These are phyloP conservation scores for Herpotrichia juniperi DNA, from an alignment of 2,329 filamentous ascomycete species.

Conservation along the genomic window DNA sequence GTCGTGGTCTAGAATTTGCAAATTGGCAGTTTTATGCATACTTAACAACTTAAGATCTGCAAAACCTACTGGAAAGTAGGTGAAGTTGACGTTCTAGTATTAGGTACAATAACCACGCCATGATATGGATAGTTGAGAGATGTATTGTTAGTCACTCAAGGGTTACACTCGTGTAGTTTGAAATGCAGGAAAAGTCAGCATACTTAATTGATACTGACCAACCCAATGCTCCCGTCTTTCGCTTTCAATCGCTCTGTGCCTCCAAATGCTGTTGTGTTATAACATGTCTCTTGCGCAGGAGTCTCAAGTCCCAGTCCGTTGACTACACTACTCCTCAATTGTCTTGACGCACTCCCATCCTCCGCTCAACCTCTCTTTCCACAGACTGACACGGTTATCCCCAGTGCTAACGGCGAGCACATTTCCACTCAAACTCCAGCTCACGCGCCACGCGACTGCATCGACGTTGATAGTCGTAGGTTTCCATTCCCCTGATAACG, in stretches of 20 bases:
- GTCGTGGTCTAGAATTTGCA: too few relatives aligned
- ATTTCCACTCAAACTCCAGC: slow-evolving; percentile 97
- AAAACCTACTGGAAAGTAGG: too few relatives aligned
- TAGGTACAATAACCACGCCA: too few relatives aligned
- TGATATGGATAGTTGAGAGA: too few relatives aligned
- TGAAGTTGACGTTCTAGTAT: too few relatives aligned
- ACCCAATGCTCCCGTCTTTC: neutral
- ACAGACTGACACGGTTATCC: slow-evolving; percentile 95
- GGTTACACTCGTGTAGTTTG: too few relatives aligned
- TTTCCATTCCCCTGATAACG: slow-evolving; percentile 71
- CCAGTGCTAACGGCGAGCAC: slow-evolving; percentile 91
- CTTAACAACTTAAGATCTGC: too few relatives aligned
- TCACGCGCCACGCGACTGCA: slow-evolving; percentile 90
- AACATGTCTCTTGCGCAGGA: neutral
- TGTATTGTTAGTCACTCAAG: too few relatives aligned
- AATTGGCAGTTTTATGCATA: too few relatives aligned
- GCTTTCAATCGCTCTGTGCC: neutral
- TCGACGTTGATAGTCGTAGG: slow-evolving; percentile 88
- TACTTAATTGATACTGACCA: neutral
- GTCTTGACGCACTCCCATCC: slow-evolving; percentile 98
- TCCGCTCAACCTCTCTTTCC: slow-evolving; percentile 97
- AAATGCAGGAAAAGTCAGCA: slow-evolving; percentile 2
- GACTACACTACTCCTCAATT: slow-evolving; percentile 75
- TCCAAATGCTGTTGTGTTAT: neutral
- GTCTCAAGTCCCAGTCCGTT: neutral